Base-by-base conservation (phyloP, 257 asterid genomes). In the Cynanchum wilfordii region DNA sequence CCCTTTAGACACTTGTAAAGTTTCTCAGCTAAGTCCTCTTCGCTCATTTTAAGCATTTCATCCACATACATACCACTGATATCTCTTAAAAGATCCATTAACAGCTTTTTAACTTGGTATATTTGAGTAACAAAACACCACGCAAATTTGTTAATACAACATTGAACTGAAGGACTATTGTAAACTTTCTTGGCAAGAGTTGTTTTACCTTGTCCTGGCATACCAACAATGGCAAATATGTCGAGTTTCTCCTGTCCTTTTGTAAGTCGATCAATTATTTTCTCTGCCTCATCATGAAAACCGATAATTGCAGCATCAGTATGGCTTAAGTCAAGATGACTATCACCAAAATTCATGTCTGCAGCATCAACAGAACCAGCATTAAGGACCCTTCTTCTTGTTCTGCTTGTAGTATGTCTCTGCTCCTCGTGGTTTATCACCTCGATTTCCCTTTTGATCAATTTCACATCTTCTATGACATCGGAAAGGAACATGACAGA, bases 191-290 rank as follows among this genome's bases (percentile, higher is more conserved):
- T 49, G 19, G 52, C 52, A 12, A 49, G 52, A 9, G 52, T 71
- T 10, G 76, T 62, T 58, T 72, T 57, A 10, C 56, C 75, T 49
- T 49, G 16, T 49, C 52, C 47, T 42, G 47, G 47, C 47, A 42
- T 42, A 7, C 47, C 47, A 42, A 42, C 47, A 42, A 42, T 42
- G 52, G 47, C 13, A 3, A 49, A 15, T 10, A 49, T 13, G 52
- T 49, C 19, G 0, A 49, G 52, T 49, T 10, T 42, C 11, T 7
- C 0, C 10, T 0, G 13, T 49, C 52, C 52, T 49, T 4, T 3
- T 8, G 19, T 49, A 49, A 49, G 60, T 22, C 40, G 17, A 25
- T 44, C 27, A 40, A 57, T 11, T 19, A 72, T 66, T 45, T 54
- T 13, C 0, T 15, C 8, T 60, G 38, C 5, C 45, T 73, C 62